Base-by-base conservation (phyloP, 2,329 filamentous ascomycete genomes). In the Pestalotiopsis sp. region DNA sequence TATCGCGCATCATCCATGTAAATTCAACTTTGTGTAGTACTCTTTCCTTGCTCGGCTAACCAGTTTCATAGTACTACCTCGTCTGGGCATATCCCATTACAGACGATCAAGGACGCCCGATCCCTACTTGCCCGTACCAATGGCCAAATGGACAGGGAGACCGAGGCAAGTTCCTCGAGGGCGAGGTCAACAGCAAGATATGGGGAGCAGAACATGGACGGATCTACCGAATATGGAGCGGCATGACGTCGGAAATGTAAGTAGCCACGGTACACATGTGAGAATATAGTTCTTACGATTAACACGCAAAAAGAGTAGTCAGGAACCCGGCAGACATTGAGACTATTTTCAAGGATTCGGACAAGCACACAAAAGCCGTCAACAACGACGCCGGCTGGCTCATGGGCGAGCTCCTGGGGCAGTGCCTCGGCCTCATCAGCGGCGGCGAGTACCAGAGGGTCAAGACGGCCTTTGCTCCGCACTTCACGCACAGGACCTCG, bases 361-460 rank as follows among this genome's bases (percentile, higher is more conserved):
- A 84, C 66, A 77, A 73, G 52, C 83, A 85, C 70, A 57, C 68
- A 23, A 85, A 86, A 70, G 83, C 82, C 2, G 49, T 68, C 2
- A 77, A 79, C 68, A 83, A 83, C 68, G 76, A 85, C 69, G 77
- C 78, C 0, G 84, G 83, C 1, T 82, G 74, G 72, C 52, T 73
- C 13, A 70, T 84, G 73, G 71, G 78, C 56, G 70, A 81, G 45
- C 73, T 85, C 0, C 77, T 86, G 0, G 83, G 84, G 0, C 67
- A 77, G 61, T 85, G 83, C 69, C 66, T 85, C 0, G 83, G 83
- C 0, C 74, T 85, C 1, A 73, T 84, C 66, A 83, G 76, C 57
- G 69, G 72, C 1, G 27, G 70, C 2, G 66, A 76, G 25, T 83
- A 78, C 78, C 66, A 71, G 66, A 66, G 58, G 13, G 36, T 81